Evolutionary conservation across 345 rosid species (phyloP).

Genomic region (Arabidopsis suecica): DNA sequence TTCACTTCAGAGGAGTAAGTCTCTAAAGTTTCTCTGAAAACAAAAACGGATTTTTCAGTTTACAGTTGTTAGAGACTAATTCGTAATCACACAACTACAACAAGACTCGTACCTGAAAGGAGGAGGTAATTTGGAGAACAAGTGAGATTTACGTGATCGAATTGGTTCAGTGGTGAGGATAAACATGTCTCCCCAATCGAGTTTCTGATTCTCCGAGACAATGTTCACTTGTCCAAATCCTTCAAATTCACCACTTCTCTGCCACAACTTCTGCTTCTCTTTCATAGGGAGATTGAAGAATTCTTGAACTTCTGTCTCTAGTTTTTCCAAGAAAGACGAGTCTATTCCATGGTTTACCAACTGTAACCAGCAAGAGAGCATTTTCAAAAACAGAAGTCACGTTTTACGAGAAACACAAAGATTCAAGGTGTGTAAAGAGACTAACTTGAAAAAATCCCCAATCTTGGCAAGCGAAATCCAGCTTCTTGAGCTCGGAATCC

Average conservation of each 20-base stretch:
- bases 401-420: neutral
- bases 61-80: neutral
- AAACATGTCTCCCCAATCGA: conserved; percentile 53
- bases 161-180: conserved; percentile 42
- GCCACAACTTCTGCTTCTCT: conserved; percentile 52
- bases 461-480: conserved; percentile 51
- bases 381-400: neutral
- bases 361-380: conserved; percentile 26
- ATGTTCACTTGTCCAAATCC: conserved; percentile 56
- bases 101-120: conserved; percentile 45
- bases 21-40: conserved; percentile 48
- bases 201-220: conserved; percentile 56
- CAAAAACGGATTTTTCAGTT: neutral
- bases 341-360: conserved; percentile 53
- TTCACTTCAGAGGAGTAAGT: conserved; percentile 41
- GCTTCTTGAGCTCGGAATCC: conserved; percentile 51
- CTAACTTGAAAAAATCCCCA: conserved; percentile 51
- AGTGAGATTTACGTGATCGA: conserved; percentile 43
- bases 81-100: neutral
- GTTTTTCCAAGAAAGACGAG: conserved; percentile 44
- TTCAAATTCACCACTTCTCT: conserved; percentile 45
- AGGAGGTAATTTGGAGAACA: conserved; percentile 49
- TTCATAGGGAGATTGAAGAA: conserved; percentile 53
- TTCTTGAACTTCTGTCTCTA: conserved; percentile 42
- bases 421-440: conserved; percentile 4